These are phyloP conservation scores for Peronospora farinosa DNA, from an alignment of 352 stramenopile genomes.

Conservation along the genomic window DNA sequence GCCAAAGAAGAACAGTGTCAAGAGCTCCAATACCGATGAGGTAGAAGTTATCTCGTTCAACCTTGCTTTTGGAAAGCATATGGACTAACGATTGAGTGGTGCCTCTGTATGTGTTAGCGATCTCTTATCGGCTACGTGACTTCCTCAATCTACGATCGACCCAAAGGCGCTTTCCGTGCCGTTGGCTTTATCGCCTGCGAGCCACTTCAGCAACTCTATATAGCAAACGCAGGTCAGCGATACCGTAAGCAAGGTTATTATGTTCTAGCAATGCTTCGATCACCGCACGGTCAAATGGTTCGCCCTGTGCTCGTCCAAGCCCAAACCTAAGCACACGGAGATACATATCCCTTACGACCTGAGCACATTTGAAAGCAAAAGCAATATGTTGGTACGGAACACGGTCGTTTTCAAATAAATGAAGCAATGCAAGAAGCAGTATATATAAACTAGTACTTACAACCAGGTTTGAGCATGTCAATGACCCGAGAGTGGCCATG, in stretches of 20 bases:
- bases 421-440: slow-evolving; percentile 17
- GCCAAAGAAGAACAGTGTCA: slow-evolving; percentile 14
- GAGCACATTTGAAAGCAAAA: not conserved
- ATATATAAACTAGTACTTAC: slow-evolving; percentile 20
- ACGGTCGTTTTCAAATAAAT: slow-evolving; percentile 8
- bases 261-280: slow-evolving; percentile 45
- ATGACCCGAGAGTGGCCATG: slow-evolving; percentile 3
- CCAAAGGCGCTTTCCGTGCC: slow-evolving; percentile 57
- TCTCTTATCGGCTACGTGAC: slow-evolving; percentile 57
- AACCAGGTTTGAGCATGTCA: slow-evolving; percentile 11
- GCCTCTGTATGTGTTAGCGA: slow-evolving; percentile 20
- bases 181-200: slow-evolving; percentile 64
- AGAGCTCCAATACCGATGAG: slow-evolving; percentile 12
- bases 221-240: slow-evolving; percentile 13
- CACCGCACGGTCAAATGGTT: slow-evolving; percentile 40
- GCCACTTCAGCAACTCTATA: slow-evolving; percentile 52
- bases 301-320: slow-evolving; percentile 41
- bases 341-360: not conserved
- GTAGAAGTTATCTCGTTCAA: slow-evolving; percentile 1
- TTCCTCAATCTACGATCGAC: slow-evolving; percentile 71
- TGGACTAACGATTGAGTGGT: slow-evolving; percentile 3
- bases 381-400: not conserved
- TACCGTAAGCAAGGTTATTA: slow-evolving; percentile 13
- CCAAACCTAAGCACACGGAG: slow-evolving; percentile 6
- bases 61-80: not conserved